A percentile compares a stretch with the other conserved stretches of the same genome.
Conservation (phyloP, 345 rosid species). For the Eucalyptus melliodora region DNA sequence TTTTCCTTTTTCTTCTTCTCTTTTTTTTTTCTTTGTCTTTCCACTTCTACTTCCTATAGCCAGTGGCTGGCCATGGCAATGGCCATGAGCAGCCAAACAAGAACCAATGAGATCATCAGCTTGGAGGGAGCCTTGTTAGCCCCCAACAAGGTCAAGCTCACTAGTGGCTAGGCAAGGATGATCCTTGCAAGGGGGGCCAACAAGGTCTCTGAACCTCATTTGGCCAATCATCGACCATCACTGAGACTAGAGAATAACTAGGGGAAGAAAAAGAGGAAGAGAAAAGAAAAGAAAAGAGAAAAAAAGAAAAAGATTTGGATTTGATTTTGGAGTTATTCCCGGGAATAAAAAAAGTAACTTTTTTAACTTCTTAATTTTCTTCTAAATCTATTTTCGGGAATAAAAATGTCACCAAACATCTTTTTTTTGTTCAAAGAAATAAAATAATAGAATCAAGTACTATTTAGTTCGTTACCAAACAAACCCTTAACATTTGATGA, state of each 20-base stretch:
- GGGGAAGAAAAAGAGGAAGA: no score
- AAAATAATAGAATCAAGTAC: accelerated
- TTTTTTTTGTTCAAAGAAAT: accelerated
- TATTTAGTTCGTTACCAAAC: accelerated
- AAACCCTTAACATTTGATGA: neutral
- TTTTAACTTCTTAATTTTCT: no score
- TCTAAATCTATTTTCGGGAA: no score
- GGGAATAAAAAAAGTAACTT: accelerated
- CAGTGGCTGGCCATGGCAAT: accelerated
- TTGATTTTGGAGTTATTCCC: no score
- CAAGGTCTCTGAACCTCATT: accelerated
- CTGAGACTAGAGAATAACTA: accelerated
- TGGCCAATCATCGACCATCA: accelerated
- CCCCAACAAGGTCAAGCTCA: accelerated
- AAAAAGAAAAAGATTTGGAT: no score
- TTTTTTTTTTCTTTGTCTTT: accelerated
- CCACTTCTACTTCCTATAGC: no score
- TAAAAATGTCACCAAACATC: no score
- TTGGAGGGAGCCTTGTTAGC: accelerated
- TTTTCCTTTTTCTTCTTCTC: accelerated
- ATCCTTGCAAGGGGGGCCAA: accelerated
- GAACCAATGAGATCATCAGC: no score
- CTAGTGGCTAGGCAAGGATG: accelerated
- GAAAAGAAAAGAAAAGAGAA: no score
- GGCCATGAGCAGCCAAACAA: accelerated